A percentile compares a stretch with the other conserved stretches of the same genome.
phyloP scores from a whole-genome alignment of 768 basidiomycete species.

The Rhizopogon rudus region DNA sequence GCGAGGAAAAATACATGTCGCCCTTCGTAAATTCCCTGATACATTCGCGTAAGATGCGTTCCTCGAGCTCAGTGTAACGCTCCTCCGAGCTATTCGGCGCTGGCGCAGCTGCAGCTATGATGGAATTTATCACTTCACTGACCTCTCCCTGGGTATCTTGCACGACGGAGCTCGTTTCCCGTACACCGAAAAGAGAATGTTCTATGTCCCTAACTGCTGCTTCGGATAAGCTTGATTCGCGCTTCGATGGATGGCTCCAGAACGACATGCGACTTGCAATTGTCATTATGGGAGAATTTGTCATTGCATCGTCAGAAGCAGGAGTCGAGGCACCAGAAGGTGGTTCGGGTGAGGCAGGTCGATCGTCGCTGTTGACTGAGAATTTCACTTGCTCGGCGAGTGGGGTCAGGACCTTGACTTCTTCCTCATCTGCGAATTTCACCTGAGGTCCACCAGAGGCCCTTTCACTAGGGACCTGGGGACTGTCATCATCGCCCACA shows the following conservation, averaged over 20 bases:
- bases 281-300: conserved; percentile 50
- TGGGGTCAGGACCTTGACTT: conserved; percentile 43
- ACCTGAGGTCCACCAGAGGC: conserved; percentile 33
- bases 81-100: conserved; percentile 60
- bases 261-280: conserved; percentile 67
- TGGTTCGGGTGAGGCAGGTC: conserved; percentile 12
- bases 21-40: conserved; percentile 75
- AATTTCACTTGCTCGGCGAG: conserved; percentile 6
- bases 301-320: conserved; percentile 39
- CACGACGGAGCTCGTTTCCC: conserved; percentile 30
- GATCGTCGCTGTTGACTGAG: conserved; percentile 1
- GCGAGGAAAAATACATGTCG: conserved; percentile 87
- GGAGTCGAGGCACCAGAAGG: conserved; percentile 53
- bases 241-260: conserved; percentile 61
- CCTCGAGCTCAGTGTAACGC: conserved; percentile 70
- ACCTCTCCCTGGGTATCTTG: conserved; percentile 43
- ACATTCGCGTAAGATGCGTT: conserved; percentile 77
- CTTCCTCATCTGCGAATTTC: conserved; percentile 46
- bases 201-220: conserved; percentile 6
- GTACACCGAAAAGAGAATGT: conserved; percentile 7
- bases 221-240: conserved; percentile 24
- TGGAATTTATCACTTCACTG: conserved; percentile 47
- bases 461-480: conserved; percentile 13
- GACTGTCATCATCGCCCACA: conserved; percentile 18
- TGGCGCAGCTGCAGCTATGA: conserved; percentile 58